Conservation (phyloP, 1,284 basidiomycete species). For the Cryptococcus neoformans region DNA sequence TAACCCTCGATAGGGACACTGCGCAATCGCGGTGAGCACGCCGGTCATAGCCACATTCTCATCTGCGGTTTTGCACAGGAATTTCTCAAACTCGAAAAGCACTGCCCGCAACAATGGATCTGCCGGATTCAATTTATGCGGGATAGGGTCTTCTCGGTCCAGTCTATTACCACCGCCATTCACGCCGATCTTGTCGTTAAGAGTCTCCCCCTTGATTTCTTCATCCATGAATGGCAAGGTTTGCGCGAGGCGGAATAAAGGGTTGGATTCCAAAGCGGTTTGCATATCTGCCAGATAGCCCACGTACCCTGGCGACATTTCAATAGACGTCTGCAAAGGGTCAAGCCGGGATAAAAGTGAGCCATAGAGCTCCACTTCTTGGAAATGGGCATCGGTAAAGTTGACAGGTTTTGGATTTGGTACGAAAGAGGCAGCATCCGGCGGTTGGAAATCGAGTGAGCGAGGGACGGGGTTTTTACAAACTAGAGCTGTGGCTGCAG, state of each 20-base stretch:
- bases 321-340: conserved; percentile 57
- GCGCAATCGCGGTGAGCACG: conserved; percentile 69
- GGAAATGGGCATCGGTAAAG: conserved; percentile 26
- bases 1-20: conserved; percentile 79
- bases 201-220: conserved; percentile 53
- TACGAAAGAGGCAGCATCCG: conserved; percentile 1
- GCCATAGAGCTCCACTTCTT: conserved; percentile 64
- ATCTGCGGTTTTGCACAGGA: conserved; percentile 64
- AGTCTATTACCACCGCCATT: conserved; percentile 13
- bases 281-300: conserved; percentile 39
- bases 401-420: conserved; percentile 18
- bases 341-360: conserved; percentile 75
- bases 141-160: conserved; percentile 9
- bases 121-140: conserved; percentile 68
- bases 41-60: conserved; percentile 86
- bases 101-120: conserved; percentile 72
- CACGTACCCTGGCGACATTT: conserved; percentile 82
- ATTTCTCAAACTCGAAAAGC: conserved; percentile 49
- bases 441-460: conserved; percentile 41
- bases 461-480: neutral
- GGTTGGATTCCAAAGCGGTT: conserved; percentile 25
- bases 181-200: neutral
- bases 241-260: conserved; percentile 24
- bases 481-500: conserved; percentile 39
- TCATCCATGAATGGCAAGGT: too few relatives aligned